These are phyloP conservation scores for Claviceps sp. DNA, from an alignment of 2,329 filamentous ascomycete genomes.

Conservation along the genomic window DNA sequence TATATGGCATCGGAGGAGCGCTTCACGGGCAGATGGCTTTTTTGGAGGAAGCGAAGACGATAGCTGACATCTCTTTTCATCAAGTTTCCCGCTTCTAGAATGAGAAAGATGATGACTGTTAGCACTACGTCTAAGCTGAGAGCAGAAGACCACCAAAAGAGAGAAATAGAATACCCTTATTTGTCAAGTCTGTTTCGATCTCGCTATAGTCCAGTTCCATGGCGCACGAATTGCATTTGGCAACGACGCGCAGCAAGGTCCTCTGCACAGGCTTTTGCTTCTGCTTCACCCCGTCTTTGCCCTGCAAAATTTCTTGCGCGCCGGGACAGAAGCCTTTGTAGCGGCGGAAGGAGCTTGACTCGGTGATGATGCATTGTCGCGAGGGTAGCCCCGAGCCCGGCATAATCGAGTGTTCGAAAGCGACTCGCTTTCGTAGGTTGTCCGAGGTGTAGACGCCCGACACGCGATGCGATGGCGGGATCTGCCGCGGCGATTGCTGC, in stretches of 20 bases:
- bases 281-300: constrained; percentile 35
- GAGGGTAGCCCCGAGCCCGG: not conserved
- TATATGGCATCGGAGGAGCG: constrained; percentile 40
- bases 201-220: constrained; percentile 39
- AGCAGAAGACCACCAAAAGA: not conserved
- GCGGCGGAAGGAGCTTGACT: constrained; percentile 35
- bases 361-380: constrained; percentile 28
- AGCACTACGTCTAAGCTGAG: no score
- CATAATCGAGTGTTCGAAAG: not conserved
- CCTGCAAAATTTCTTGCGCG: constrained; percentile 34
- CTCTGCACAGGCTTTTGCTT: constrained; percentile 33
- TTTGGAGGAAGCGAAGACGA: constrained; percentile 41
- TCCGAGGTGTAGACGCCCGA: constrained; percentile 1
- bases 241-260: constrained; percentile 17
- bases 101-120: not conserved
- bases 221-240: constrained; percentile 37
- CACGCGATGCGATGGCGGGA: not conserved
- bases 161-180: constrained; percentile 23
- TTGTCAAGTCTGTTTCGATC: constrained; percentile 37
- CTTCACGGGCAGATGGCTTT: constrained; percentile 37
- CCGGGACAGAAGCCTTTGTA: constrained; percentile 43
- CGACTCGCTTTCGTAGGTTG: not conserved
- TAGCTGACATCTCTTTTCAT: constrained; percentile 32
- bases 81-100: constrained; percentile 26
- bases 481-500: not conserved